Evolutionary conservation across 495 filamentous ascomycete species (phyloP).

Genomic region (Tuber magnatum): DNA sequence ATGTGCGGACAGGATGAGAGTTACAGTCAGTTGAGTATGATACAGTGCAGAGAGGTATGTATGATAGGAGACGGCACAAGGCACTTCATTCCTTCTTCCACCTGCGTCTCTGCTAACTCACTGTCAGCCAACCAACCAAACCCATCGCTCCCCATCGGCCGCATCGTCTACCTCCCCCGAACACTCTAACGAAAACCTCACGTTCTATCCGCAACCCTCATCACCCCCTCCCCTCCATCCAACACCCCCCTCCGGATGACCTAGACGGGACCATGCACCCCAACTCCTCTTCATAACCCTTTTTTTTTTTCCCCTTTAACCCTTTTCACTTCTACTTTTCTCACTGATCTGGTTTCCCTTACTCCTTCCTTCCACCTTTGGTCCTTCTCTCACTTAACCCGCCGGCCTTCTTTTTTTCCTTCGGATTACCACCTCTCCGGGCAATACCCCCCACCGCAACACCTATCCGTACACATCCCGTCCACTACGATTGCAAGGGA

Average conservation of each 20-base stretch:
- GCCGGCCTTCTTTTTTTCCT: background rate
- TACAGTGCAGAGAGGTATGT: background rate
- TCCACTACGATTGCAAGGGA: background rate
- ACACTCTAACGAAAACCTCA: background rate
- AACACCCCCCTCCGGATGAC: background rate
- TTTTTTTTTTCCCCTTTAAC: background rate
- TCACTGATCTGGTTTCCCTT: background rate
- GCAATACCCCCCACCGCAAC: background rate
- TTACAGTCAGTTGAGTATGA: background rate
- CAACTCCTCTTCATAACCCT: conserved; percentile 5
- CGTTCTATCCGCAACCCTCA: background rate
- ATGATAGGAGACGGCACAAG: background rate
- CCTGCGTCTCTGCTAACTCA: background rate
- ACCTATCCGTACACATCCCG: background rate
- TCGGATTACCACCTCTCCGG: background rate
- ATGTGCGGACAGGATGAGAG: background rate
- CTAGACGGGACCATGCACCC: background rate
- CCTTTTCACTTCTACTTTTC: background rate
- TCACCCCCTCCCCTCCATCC: background rate
- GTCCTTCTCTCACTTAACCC: background rate
- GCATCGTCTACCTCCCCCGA: background rate
- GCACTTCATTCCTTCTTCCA: background rate
- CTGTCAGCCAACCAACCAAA: background rate
- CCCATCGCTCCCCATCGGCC: background rate
- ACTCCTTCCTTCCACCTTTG: background rate